Conservation (phyloP, 768 basidiomycete genomes). For the Cubamyces lactineus region DNA sequence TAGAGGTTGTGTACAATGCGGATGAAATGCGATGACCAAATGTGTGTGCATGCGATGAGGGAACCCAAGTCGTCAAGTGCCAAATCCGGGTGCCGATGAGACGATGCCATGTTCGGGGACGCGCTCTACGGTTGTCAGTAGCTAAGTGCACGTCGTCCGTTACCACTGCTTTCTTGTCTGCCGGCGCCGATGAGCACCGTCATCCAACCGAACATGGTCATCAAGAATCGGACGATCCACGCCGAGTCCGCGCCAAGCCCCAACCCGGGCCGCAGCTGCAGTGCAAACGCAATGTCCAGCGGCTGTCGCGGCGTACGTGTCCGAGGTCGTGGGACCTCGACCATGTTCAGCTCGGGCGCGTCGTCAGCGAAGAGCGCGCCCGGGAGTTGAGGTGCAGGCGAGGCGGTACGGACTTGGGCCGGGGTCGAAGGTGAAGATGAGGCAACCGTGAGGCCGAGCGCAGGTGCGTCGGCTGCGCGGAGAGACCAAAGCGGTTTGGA, state of each 20-base stretch:
- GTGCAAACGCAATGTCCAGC: conserved; percentile 70
- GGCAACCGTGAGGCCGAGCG: conserved; percentile 37
- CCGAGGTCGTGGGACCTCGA: conserved; percentile 18
- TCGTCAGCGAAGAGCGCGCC: conserved; percentile 30
- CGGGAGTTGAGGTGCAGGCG: conserved; percentile 24
- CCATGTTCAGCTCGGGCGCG: conserved; percentile 15
- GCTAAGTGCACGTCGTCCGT: conserved; percentile 7
- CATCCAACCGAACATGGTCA: conserved; percentile 82
- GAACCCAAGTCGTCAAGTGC: background rate
- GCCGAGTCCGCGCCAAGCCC: conserved; percentile 74
- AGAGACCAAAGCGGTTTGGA: conserved; percentile 42
- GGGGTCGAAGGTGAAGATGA: conserved; percentile 7
- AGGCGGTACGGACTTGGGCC: conserved; percentile 5
- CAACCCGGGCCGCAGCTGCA: conserved; percentile 76
- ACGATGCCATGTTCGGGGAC: no score
- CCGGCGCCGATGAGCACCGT: conserved; percentile 49
- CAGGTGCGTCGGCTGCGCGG: conserved; percentile 47
- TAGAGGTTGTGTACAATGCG: conserved; percentile 2
- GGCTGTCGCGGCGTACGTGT: conserved; percentile 30
- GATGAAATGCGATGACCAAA: background rate
- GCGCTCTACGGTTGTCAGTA: conserved; percentile 1
- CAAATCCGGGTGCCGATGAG: background rate
- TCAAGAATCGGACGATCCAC: conserved; percentile 79
- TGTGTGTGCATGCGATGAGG: background rate
- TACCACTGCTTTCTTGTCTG: conserved; percentile 1